Conservation (phyloP, 345 rosid genomes). For the Carallia pectinifolia region DNA sequence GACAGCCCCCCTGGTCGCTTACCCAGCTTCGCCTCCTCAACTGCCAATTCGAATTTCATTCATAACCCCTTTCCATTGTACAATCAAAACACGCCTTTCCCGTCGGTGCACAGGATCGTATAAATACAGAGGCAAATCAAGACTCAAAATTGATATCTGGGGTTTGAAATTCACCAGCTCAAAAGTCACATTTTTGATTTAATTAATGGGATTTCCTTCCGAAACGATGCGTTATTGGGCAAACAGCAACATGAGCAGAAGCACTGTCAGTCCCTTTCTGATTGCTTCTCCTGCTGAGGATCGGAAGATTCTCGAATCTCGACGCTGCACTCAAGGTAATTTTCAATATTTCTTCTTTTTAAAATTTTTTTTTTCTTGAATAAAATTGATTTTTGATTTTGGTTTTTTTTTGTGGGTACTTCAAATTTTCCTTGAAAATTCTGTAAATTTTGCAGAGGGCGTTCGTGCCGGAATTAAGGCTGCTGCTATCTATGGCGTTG, state of each 20-base stretch:
- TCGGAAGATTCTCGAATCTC: constrained; percentile 19
- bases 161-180: too few relatives aligned
- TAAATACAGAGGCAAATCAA: too few relatives aligned
- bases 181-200: background rate
- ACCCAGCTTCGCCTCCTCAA: too few relatives aligned
- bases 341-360: background rate
- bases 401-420: background rate
- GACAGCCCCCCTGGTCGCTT: too few relatives aligned
- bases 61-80: too few relatives aligned
- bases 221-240: constrained; percentile 14
- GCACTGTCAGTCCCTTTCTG: background rate
- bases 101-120: too few relatives aligned
- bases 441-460: constrained; percentile 44
- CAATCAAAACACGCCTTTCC: too few relatives aligned
- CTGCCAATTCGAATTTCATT: too few relatives aligned
- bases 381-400: background rate
- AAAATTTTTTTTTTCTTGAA: background rate
- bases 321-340: constrained; percentile 29
- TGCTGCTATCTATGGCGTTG: constrained; percentile 43
- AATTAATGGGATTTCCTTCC: constrained; percentile 14
- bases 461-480: constrained; percentile 61
- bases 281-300: constrained; percentile 30
- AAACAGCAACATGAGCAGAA: background rate
- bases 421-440: too few relatives aligned
- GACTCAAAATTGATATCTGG: too few relatives aligned